Percentiles rank a stretch among this genome's conserved stretches.
These are phyloP conservation scores for Geotrichum restrictum DNA, from an alignment of 1,139 yeast genomes.

Conservation along the genomic window DNA sequence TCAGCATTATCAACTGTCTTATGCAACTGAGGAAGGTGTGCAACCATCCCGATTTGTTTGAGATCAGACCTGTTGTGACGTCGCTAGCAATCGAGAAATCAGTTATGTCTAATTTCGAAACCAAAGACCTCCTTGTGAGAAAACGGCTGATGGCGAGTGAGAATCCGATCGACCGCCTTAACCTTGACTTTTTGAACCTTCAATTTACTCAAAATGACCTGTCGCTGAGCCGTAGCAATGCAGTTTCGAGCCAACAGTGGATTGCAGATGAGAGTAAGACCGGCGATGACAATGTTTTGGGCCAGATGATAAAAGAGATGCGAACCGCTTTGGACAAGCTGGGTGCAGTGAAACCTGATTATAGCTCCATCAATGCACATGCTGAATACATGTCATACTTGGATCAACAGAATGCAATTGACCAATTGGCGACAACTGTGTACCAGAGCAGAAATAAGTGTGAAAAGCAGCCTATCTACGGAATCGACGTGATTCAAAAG, in stretches of 20 bases:
- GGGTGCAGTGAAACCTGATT: slow-evolving; percentile 43
- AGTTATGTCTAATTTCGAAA: slow-evolving; percentile 51
- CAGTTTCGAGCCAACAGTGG: slow-evolving; percentile 45
- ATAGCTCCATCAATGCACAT: slow-evolving; percentile 55
- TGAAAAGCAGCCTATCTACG: slow-evolving; percentile 36
- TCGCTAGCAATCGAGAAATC: slow-evolving; percentile 73
- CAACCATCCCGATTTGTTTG: slow-evolving; percentile 95
- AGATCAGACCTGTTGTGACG: slow-evolving; percentile 90
- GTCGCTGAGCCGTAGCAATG: slow-evolving; percentile 46
- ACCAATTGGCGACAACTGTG: slow-evolving; percentile 52
- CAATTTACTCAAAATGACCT: slow-evolving; percentile 50
- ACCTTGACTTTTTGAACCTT: slow-evolving; percentile 60
- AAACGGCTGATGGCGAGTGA: slow-evolving; percentile 39
- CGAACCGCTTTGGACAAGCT: slow-evolving; percentile 14
- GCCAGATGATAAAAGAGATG: slow-evolving; percentile 22
- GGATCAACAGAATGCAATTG: slow-evolving; percentile 50
- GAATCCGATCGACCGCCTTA: slow-evolving; percentile 37
- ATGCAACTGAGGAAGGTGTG: slow-evolving; percentile 98
- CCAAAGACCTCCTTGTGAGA: slow-evolving; percentile 45
- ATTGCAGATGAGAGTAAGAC: slow-evolving; percentile 43
- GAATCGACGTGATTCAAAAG: slow-evolving; percentile 29
- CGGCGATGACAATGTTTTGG: slow-evolving; percentile 38
- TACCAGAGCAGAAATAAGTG: slow-evolving; percentile 52
- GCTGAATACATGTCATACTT: slow-evolving; percentile 52
- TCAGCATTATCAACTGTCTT: slow-evolving; percentile 91